These are phyloP conservation scores for Schizonepeta tenuifolia DNA, from an alignment of 257 asterid genomes.

Conservation along the genomic window DNA sequence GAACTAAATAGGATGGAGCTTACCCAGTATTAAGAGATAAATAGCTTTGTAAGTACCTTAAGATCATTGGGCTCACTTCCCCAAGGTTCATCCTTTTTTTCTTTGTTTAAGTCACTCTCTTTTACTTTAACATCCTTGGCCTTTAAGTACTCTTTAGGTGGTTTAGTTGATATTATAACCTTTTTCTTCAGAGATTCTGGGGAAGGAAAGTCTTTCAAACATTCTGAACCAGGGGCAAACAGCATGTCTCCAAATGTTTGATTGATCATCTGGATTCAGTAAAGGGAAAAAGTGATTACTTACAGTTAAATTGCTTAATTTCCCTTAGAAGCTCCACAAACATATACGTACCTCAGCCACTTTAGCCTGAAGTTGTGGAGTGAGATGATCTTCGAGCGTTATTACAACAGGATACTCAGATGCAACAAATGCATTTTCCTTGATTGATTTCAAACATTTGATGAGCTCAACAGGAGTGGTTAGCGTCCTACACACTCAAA, in stretches of 20 bases:
- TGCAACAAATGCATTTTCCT: conserved; percentile 61
- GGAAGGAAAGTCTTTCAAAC: conserved; percentile 57
- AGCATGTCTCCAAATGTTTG: conserved; percentile 64
- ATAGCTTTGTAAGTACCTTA: conserved; percentile 39
- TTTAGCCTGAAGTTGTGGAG: conserved; percentile 66
- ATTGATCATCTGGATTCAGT: conserved; percentile 54
- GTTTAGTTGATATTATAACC: conserved; percentile 69
- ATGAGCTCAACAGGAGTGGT: conserved; percentile 61
- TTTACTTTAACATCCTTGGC: conserved; percentile 49
- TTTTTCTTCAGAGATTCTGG: conserved; percentile 59
- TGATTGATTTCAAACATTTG: conserved; percentile 61
- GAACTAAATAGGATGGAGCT: conserved; percentile 11
- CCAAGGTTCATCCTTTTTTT: conserved; percentile 57
- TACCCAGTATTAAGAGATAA: conserved; percentile 22
- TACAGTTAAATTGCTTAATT: conserved; percentile 12
- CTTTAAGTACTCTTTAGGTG: conserved; percentile 66
- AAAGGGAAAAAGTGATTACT: conserved; percentile 28
- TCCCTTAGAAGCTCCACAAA: conserved; percentile 21
- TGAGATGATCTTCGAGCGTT: conserved; percentile 72
- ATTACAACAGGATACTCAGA: conserved; percentile 71
- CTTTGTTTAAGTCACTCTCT: conserved; percentile 42
- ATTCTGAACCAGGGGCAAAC: conserved; percentile 52
- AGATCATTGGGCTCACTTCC: conserved; percentile 48
- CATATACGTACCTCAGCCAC: conserved; percentile 56
- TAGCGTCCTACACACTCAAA: conserved; percentile 50